These are phyloP conservation scores for Aegilops bicornis DNA, from an alignment of 176 grass and related monocot genomes.

Conservation along the genomic window DNA sequence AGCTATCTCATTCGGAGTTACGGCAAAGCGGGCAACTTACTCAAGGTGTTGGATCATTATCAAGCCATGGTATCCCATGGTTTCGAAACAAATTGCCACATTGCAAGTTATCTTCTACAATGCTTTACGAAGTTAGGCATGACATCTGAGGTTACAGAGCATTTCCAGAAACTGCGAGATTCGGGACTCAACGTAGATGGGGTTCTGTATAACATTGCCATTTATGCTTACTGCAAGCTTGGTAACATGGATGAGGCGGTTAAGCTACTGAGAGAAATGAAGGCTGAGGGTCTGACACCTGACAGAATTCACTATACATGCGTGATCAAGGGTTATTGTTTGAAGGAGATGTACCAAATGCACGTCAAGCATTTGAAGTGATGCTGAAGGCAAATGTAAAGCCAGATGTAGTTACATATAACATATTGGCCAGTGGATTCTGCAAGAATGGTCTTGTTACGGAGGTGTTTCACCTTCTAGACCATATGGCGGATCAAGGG, in stretches of 20 bases:
- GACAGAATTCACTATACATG: constrained; percentile 85
- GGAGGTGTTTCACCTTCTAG: constrained; percentile 58
- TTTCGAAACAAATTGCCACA: constrained; percentile 48
- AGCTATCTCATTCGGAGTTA: constrained; percentile 56
- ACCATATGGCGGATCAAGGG: constrained; percentile 62
- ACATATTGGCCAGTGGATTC: constrained; percentile 61
- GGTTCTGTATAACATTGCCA: constrained; percentile 72
- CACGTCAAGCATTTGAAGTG: constrained; percentile 47
- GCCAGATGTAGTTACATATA: constrained; percentile 73
- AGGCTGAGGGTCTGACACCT: constrained; percentile 41
- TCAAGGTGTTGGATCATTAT: constrained; percentile 59
- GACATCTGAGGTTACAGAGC: constrained; percentile 39
- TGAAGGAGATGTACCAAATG: constrained; percentile 64
- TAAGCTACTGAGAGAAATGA: constrained; percentile 75
- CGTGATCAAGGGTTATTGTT: constrained; percentile 72
- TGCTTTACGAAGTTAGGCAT: constrained; percentile 49
- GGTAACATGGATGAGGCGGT: constrained; percentile 57
- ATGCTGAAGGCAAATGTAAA: constrained; percentile 67
- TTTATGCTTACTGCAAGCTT: constrained; percentile 60
- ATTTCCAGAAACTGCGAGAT: constrained; percentile 59
- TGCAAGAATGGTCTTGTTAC: constrained; percentile 56
- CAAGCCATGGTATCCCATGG: constrained; percentile 57
- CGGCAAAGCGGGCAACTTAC: constrained; percentile 46
- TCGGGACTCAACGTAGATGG: constrained; percentile 51
- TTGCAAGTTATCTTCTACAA: constrained; percentile 56